Evolutionary conservation across 352 stramenopile genomes (phyloP), one percentile per base, ranked within the genome.

Genomic region (Pythium utonaiense): DNA sequence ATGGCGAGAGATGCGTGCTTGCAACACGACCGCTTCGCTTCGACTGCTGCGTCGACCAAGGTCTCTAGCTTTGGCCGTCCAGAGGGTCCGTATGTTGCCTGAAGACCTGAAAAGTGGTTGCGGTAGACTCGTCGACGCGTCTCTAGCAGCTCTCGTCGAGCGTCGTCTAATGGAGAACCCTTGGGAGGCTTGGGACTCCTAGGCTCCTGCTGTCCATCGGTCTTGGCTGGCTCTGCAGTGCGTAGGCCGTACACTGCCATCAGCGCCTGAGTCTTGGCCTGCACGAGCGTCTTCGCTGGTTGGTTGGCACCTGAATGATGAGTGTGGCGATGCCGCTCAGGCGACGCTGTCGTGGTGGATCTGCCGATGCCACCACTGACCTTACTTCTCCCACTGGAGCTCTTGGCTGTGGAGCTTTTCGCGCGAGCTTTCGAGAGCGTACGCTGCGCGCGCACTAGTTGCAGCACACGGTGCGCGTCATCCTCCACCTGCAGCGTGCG

Each of bases 391-490:
- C 7, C 17, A 4, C 16, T 25, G n/a, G 19, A 31, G 41, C 36
- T 45, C 24, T 44, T 44, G 4, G 12, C 13, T 7, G 41, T 30
- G 27, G 27, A 3, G 28, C 40, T 47, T 47, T 47, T 62, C 4
- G 14, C 28, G 17, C 8, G 31, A n/a, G 31, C 33, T 19, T 25
- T 25, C 40, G 40, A 47, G n/a, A 47, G 40, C 40, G n/a, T 27
- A 5, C 10, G 55, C 40, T 53, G 53, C 53, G 40, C 45, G 3
- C 70, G 36, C 34, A 60, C 76, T 30, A 89, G 71, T 10, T 77
- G 60, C 31, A 87, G 62, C 41, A 89, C 76, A 28, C 80, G 80
- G 33, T 76, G 70, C 34, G 84, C 56, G 62, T 88, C 78, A 21
- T 81, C 74, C 67, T 89, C 80, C 8, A 83, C 65, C 25, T 74